Evolutionary conservation across 2,329 filamentous ascomycete species (phyloP), one percentile per base, ranked within the genome.

Genomic region (Cryphonectria japonica): DNA sequence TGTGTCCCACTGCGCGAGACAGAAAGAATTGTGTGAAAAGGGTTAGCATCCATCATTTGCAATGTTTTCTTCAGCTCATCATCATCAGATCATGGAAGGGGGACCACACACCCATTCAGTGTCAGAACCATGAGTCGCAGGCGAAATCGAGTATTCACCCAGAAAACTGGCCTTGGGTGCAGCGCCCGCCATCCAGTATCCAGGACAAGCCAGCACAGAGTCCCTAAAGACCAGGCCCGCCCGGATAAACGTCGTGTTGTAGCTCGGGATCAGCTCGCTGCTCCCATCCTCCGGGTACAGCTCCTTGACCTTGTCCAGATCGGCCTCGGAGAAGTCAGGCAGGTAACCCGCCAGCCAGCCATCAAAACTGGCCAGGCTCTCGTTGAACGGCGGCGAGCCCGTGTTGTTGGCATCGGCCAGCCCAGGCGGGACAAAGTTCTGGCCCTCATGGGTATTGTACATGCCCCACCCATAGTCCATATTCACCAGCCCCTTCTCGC

Each of bases 361-460:
- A 32, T 85, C 79, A 74, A 90, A 89, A 3, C 83, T 85, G 0
- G 82, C 79, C 1, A 69, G 67, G 1, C 84, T 87, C 1, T 82
- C 82, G 73, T 89, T 88, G 76, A 86, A 89, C 0, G 82, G 81
- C 22, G 78, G 79, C 3, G 77, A 77, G 1, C 80, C 79, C 0
- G 76, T 75, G 8, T 78, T 77, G 0, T 75, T 73, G 0, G 73
- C 72, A 64, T 78, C 80, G 26, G 79, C 76, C 1, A 90, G 79
- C 0, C 84, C 85, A 0, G 83, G 76, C 0, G 87, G 87, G 32
- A 89, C 80, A 74, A 91, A 91, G 73, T 87, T 88, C 76, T 90
- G 85, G 32, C 89, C 88, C 78, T 91, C 89, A 75, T 89, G 86
- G 0, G 85, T 83, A 76, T 91, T 91, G 77, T 90, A 90, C 82